These are phyloP conservation scores for Tilletia indica DNA, from an alignment of 1,284 basidiomycete genomes.

Conservation along the genomic window DNA sequence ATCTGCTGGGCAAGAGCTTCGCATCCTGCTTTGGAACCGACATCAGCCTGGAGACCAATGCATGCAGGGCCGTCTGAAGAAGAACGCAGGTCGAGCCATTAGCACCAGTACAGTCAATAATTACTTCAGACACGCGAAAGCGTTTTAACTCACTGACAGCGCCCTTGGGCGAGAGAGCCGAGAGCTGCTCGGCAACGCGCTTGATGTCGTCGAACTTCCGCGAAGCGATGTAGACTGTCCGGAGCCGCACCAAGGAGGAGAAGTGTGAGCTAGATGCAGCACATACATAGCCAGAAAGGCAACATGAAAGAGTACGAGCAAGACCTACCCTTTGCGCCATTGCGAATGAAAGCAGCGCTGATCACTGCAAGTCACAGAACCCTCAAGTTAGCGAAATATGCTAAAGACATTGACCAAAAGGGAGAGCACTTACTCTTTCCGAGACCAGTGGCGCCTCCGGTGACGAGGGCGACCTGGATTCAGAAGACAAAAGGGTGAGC, in stretches of 20 bases:
- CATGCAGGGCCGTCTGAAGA: slow-evolving; percentile 3
- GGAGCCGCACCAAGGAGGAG: neutral
- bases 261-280: neutral
- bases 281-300: neutral
- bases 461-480: slow-evolving; percentile 67
- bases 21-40: slow-evolving; percentile 71
- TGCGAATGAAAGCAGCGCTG: slow-evolving; percentile 73
- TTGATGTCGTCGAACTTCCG: slow-evolving; percentile 68
- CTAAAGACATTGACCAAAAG: neutral
- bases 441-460: slow-evolving; percentile 64
- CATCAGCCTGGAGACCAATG: slow-evolving; percentile 48
- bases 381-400: neutral
- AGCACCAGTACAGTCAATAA: no score
- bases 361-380: slow-evolving; percentile 62
- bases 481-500: neutral
- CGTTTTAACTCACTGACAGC: slow-evolving; percentile 33
- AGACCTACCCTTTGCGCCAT: slow-evolving; percentile 63
- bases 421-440: slow-evolving; percentile 40
- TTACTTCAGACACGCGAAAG: neutral
- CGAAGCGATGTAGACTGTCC: slow-evolving; percentile 75
- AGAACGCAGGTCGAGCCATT: neutral
- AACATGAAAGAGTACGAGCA: no score
- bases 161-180: slow-evolving; percentile 36
- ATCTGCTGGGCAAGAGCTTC: slow-evolving; percentile 70
- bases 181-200: slow-evolving; percentile 57